Percentiles rank a stretch among this genome's conserved stretches.
Evolutionary conservation across 192 early-diverging fungal genomes (phyloP).

Genomic region (Dissophora globulifera): DNA sequence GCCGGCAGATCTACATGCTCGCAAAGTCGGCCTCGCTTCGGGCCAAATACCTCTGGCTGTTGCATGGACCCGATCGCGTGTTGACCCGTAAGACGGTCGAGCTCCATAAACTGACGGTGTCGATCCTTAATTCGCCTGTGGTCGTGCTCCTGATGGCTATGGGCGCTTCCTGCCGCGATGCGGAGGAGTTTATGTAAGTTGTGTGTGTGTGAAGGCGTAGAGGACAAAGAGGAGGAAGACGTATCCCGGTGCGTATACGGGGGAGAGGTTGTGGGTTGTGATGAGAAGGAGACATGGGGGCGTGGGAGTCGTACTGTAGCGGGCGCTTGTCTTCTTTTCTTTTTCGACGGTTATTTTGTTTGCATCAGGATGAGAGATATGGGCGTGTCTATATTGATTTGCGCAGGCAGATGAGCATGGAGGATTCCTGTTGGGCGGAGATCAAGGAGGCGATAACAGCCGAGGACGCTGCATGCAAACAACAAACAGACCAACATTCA

Average conservation of each 20-base stretch:
- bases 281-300: no score
- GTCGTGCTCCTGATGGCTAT: conserved; percentile 25
- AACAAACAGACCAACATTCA: no score
- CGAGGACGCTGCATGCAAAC: neutral
- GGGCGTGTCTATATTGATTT: no score
- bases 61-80: conserved; percentile 35
- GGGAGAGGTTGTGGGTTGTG: no score
- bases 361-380: conserved; percentile 2
- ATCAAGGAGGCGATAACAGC: conserved; percentile 47
- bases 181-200: conserved; percentile 53
- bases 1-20: conserved; percentile 16
- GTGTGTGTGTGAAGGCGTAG: neutral
- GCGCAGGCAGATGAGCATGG: no score
- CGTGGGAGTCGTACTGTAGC: no score
- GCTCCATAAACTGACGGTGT: conserved; percentile 19
- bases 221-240: no score
- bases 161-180: conserved; percentile 37
- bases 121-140: conserved; percentile 30
- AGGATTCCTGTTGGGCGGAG: conserved; percentile 39
- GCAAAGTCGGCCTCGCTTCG: conserved; percentile 22
- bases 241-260: no score
- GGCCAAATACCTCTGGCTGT: conserved; percentile 26
- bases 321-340: no score
- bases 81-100: conserved; percentile 29
- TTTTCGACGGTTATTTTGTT: no score